Evolutionary conservation across 2,329 filamentous ascomycete species (phyloP), one percentile per base, ranked within the genome.

Genomic region (Nemania sp.): DNA sequence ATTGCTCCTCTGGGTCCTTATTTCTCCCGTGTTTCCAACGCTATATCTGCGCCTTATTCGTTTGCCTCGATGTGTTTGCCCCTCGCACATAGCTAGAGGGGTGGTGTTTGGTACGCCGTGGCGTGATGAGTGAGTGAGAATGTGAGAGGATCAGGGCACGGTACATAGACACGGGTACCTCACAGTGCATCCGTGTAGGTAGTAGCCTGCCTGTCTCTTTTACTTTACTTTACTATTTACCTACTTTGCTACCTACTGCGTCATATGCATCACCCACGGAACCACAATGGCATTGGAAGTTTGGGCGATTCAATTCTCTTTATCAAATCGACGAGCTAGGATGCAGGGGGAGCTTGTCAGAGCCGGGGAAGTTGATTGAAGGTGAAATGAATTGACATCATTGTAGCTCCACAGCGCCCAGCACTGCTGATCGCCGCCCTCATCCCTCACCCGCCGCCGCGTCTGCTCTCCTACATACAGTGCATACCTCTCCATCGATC

Each of bases 341-440:
- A 47, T 63, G 54, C 45, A 38, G 43, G 60, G 60, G 52, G 43
- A 58, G 59, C 56, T 47, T 55, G 58, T 32, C 43, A 55, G 51
- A 41, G 26, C 62, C 56, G 38, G 51, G 45, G 54, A 60, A 45
- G 32, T 60, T 59, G 41, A 56, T 55, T 32, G 54, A 62, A 26
- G 32, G 43, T 35, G n/a, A 61, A 57, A 57, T 64, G 49, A 69
- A 68, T 64, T 76, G 73, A 76, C 74, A 76, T 76, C 74, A 76
- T 73, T 67, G 55, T 65, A 74, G 74, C 73, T 75, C 72, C 74
- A 75, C 73, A 66, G 43, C 64, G 55, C 5, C 55, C 59, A 57
- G 32, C 47, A 55, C 24, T 47, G 60, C 59, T 62, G 66, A 70
- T 70, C 68, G 56, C 49, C 59, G 52, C 26, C 51, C 15, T 20